Evolutionary conservation across 2,329 filamentous ascomycete species (phyloP), one percentile per base, ranked within the genome.

Genomic region (Alternaria alternata): DNA sequence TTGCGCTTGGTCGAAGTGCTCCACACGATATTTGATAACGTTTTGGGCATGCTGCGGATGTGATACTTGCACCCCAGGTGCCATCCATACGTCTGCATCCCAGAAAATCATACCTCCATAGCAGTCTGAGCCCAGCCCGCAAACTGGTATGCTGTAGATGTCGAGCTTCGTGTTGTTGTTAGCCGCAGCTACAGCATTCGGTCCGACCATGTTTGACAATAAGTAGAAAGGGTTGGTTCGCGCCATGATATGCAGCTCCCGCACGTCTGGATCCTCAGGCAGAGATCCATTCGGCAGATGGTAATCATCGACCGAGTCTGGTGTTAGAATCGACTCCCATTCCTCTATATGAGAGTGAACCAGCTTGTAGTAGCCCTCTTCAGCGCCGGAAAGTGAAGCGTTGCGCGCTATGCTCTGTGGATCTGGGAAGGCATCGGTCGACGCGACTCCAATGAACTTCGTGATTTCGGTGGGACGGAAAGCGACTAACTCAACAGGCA

Each of bases 361-460:
- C 1, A 88, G 81, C 1, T 75, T 72, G n/a, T 82, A 75, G 66
- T 85, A 92, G 0, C 89, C 90, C 30, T 77, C 77, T 5, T 77
- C 68, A 55, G 82, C 79, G 39, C 82, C 89, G 2, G 77, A 74
- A 6, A 80, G 70, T 0, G 85, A 87, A 2, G 88, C 88, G 6
- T 82, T 73, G 58, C 81, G 81, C 2, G 90, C 90, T 1, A 83
- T 81, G 2, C 74, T 68, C 58, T 85, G 79, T 0, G 89, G 85
- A 62, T 89, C 78, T 0, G 78, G 62, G 69, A 91, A 92, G 0
- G 88, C 89, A 74, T 92, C 90, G 0, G 85, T 85, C 1, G 89
- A 91, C 4, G 90, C 89, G 49, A 83, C 85, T 28, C 90, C 90
- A 16, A 92, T 83, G 65, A 85, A 92, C 70, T 93, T 93, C 47